Conservation (phyloP, 2,329 filamentous ascomycete genomes). For the Tothia fuscella region DNA sequence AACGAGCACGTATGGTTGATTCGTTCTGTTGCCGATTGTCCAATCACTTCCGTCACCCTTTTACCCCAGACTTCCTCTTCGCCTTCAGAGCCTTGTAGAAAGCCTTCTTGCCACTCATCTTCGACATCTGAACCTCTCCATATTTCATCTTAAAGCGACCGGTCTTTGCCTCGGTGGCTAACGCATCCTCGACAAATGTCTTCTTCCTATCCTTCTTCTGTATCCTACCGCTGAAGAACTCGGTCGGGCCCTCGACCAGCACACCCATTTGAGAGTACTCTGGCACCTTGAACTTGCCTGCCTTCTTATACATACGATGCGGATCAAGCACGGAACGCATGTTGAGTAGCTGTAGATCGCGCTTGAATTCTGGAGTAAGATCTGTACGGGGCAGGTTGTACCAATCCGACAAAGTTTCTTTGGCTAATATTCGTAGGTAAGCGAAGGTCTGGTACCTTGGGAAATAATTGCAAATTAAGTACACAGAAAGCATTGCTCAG, state of each 20-base stretch:
- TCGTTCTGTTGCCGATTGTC: too few relatives aligned
- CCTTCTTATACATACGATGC: slow-evolving; percentile 85
- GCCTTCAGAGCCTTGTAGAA: slow-evolving; percentile 72
- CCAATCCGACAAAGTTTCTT: slow-evolving; percentile 70
- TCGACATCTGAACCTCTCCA: slow-evolving; percentile 66
- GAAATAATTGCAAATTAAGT: slow-evolving; percentile 9
- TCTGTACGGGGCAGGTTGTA: slow-evolving; percentile 78
- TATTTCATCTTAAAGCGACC: slow-evolving; percentile 81
- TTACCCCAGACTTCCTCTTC: too few relatives aligned
- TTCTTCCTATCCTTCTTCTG: slow-evolving; percentile 78
- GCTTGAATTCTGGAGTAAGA: slow-evolving; percentile 72
- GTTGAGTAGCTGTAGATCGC: slow-evolving; percentile 77
- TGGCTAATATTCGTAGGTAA: slow-evolving; percentile 37
- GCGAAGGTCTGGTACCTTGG: slow-evolving; percentile 11
- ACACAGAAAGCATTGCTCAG: slow-evolving; percentile 39
- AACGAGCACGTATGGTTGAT: too few relatives aligned
- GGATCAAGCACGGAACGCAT: slow-evolving; percentile 84
- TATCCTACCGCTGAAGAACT: slow-evolving; percentile 71
- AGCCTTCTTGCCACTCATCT: slow-evolving; percentile 77
- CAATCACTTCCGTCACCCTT: too few relatives aligned
- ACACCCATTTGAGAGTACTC: slow-evolving; percentile 83
- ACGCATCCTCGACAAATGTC: slow-evolving; percentile 75
- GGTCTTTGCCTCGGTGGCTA: slow-evolving; percentile 53
- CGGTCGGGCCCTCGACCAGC: slow-evolving; percentile 76
- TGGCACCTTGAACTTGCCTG: slow-evolving; percentile 59